These are phyloP conservation scores for Phycomyces blakesleeanus DNA, from an alignment of 192 early-diverging fungal genomes.

Conservation along the genomic window DNA sequence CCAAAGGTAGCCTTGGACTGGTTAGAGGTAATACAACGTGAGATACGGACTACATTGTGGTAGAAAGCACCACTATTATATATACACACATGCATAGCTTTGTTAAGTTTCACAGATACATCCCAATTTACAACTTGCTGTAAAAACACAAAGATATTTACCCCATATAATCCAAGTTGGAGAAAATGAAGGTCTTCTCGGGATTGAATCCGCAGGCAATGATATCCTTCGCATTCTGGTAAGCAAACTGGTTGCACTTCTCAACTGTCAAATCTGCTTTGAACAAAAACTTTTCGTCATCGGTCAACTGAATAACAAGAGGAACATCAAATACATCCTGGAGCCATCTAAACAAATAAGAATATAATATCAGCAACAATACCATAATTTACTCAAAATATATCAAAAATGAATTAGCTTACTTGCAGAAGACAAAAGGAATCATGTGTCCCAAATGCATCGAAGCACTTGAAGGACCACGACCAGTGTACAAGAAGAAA, in stretches of 20 bases:
- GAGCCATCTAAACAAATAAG: slow-evolving; percentile 60
- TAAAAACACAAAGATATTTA: slow-evolving; percentile 27
- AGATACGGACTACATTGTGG: slow-evolving; percentile 86
- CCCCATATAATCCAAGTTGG: slow-evolving; percentile 88
- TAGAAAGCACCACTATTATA: slow-evolving; percentile 81
- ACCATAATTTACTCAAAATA: background rate
- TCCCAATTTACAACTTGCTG: too few species aligned
- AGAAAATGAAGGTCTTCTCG: slow-evolving; percentile 96
- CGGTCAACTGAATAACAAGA: slow-evolving; percentile 94
- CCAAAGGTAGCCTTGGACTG: slow-evolving; percentile 88
- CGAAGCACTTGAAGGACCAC: slow-evolving; percentile 84
- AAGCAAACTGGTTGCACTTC: slow-evolving; percentile 67
- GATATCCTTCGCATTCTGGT: slow-evolving; percentile 88
- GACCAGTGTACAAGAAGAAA: slow-evolving; percentile 96
- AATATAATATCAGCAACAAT: background rate
- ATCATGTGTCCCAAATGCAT: slow-evolving; percentile 98
- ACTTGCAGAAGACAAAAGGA: slow-evolving; percentile 96
- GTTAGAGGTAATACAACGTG: slow-evolving; percentile 80
- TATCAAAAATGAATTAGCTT: slow-evolving; percentile 14
- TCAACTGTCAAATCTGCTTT: slow-evolving; percentile 84
- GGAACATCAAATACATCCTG: slow-evolving; percentile 96
- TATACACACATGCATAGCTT: background rate
- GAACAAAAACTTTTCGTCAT: slow-evolving; percentile 99
- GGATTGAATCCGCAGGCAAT: slow-evolving; percentile 93
- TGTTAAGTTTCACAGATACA: too few species aligned